These are phyloP conservation scores for Populus simonii DNA, from an alignment of 345 rosid genomes.

Conservation along the genomic window DNA sequence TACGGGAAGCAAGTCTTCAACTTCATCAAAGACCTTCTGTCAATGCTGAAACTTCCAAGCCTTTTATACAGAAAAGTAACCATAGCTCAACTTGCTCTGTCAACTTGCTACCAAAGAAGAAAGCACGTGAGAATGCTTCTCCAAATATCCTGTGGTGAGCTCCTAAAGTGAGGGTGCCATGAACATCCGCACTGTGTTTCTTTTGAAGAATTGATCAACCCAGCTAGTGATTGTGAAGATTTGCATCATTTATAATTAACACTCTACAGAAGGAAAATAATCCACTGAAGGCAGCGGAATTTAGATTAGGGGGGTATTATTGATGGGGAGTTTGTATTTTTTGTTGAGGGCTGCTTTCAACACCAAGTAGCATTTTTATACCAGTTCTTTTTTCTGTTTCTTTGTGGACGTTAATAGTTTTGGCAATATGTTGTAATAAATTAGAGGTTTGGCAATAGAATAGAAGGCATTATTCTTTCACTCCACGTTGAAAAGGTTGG, in stretches of 20 bases:
- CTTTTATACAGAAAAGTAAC: slow-evolving; percentile 30
- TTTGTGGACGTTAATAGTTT: background rate
- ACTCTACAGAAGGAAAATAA: slow-evolving; percentile 5
- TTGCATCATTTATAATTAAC: slow-evolving; percentile 13
- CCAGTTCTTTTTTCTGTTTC: background rate
- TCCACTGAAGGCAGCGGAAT: background rate
- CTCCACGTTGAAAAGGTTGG: background rate
- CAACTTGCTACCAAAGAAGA: slow-evolving; percentile 35
- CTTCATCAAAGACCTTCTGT: slow-evolving; percentile 38
- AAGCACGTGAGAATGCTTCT: slow-evolving; percentile 59
- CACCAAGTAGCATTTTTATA: background rate
- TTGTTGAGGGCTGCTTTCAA: slow-evolving; percentile 5
- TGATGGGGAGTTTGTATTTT: background rate
- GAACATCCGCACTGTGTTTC: slow-evolving; percentile 1
- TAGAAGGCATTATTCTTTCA: background rate
- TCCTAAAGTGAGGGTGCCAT: background rate
- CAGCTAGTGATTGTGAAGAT: background rate
- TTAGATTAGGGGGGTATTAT: background rate
- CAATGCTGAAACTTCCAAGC: slow-evolving; percentile 33
- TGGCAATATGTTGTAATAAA: background rate
- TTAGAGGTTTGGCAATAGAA: background rate
- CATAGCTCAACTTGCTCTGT: slow-evolving; percentile 29
- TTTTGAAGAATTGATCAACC: background rate
- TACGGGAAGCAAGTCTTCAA: slow-evolving; percentile 31
- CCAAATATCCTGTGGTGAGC: slow-evolving; percentile 54